Base-by-base conservation (phyloP, 2,329 filamentous ascomycete species). In the Trichoderma atroviride region DNA sequence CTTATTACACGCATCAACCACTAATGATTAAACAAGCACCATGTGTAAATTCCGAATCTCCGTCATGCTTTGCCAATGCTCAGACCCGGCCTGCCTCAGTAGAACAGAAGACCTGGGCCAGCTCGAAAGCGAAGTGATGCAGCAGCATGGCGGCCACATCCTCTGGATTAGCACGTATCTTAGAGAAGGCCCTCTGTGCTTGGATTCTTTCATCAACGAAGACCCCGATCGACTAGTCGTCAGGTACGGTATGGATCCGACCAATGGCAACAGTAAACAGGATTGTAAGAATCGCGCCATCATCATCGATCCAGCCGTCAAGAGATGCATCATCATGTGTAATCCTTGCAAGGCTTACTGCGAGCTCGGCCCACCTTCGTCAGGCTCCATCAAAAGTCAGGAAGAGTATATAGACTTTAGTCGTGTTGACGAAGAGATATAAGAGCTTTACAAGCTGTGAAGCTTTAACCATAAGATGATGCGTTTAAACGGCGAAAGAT, bases 241-340 rank as follows among this genome's bases (percentile, higher is more conserved):
- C 11, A 29, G n/a, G 4, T 61, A 61, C 14, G 70, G 71, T n/a
- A 71, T 72, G 70, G 29, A 62, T n/a, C 57, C 53, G 5, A 55
- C 53, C 33, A 68, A 71, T 27, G 62, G 52, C 13, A 72, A 71
- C 69, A 70, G 64, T 50, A 71, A 47, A 29, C 70, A 69, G 29
- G 70, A 72, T 29, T 72, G 71, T 53, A 70, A 29, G 47, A 60
- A 70, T 22, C 61, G 61, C 29, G 27, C 9, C n/a, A 47, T 66
- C 40, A 10, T 66, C 40, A 66, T 66, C 40, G 53, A 66, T 11
- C 40, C 63, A 5, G 55, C 33, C 10, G 33, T 37, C 52, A 58
- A 66, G 55, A 66, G 55, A 50, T 57, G 63, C 6, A 16, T 58
- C 7, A 22, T 57, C 4, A 66, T 58, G 55, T 66, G 63, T 22